Percentiles rank a stretch among this genome's conserved stretches.
Conservation (phyloP, 2,329 filamentous ascomycete species). For the Aspergillus versicolor region DNA sequence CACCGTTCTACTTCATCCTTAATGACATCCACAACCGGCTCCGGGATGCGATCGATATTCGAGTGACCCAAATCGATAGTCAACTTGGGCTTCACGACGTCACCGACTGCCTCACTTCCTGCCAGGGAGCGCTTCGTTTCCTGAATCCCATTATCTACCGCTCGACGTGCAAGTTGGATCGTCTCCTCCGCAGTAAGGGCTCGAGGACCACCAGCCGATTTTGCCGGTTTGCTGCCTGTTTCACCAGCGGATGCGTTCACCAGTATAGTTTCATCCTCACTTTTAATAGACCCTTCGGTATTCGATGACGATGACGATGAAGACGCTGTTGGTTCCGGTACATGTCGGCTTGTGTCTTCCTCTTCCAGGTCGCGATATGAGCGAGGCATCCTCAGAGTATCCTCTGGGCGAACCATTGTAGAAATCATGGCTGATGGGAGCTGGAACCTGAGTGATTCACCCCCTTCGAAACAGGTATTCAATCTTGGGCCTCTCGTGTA, state of each 20-base stretch:
- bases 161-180: constrained; percentile 44
- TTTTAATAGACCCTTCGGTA: constrained; percentile 26
- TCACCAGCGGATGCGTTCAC: constrained; percentile 28
- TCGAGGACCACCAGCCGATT: constrained; percentile 25
- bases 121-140: constrained; percentile 49
- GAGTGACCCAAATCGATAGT: constrained; percentile 53
- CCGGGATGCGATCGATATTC: constrained; percentile 49
- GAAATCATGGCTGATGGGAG: constrained; percentile 26
- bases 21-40: constrained; percentile 51
- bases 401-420: constrained; percentile 40
- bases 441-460: neutral
- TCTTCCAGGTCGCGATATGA: constrained; percentile 35
- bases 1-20: constrained; percentile 55
- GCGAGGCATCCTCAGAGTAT: constrained; percentile 34
- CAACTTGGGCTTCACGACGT: constrained; percentile 49
- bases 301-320: constrained; percentile 22
- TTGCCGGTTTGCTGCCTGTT: constrained; percentile 18
- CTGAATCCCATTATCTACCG: constrained; percentile 48
- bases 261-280: constrained; percentile 30
- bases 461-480: constrained; percentile 2
- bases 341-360: constrained; percentile 27
- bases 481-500: constrained; percentile 1
- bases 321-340: constrained; percentile 28
- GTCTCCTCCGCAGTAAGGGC: constrained; percentile 45
- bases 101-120: constrained; percentile 46